Conservation (phyloP, 306 rosid genomes). For the Urtica urens region DNA sequence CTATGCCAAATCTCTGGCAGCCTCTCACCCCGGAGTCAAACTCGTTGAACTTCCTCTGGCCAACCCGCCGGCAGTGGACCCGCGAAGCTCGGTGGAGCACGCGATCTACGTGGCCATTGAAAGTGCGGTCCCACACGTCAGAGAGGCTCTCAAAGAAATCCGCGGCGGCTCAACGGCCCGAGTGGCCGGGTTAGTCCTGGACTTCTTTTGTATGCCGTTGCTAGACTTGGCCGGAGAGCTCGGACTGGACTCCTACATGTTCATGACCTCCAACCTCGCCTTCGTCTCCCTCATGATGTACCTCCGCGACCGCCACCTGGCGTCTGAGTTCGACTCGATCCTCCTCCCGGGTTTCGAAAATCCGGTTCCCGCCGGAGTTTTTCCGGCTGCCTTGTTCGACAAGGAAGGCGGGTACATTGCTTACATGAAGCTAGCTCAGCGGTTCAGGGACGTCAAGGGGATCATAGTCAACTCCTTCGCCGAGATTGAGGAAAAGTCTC, state of each 20-base stretch:
- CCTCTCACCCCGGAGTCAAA: slow-evolving; percentile 28
- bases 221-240: slow-evolving; percentile 38
- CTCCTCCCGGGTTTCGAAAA: slow-evolving; percentile 32
- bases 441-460: slow-evolving; percentile 34
- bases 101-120: slow-evolving; percentile 19
- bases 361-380: slow-evolving; percentile 26
- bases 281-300: slow-evolving; percentile 25
- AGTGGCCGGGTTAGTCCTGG: slow-evolving; percentile 34
- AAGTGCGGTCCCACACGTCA: slow-evolving; percentile 16
- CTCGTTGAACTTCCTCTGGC: slow-evolving; percentile 36
- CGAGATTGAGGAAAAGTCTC: slow-evolving; percentile 30
- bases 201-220: slow-evolving; percentile 38
- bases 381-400: slow-evolving; percentile 22
- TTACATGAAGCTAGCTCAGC: slow-evolving; percentile 23
- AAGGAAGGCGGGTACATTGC: slow-evolving; percentile 34
- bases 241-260: slow-evolving; percentile 36
- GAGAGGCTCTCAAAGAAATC: not conserved
- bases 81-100: slow-evolving; percentile 13
- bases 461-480: slow-evolving; percentile 38
- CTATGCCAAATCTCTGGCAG: slow-evolving; percentile 22
- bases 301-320: slow-evolving; percentile 19
- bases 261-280: slow-evolving; percentile 30
- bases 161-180: slow-evolving; percentile 9
- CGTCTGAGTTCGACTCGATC: slow-evolving; percentile 25
- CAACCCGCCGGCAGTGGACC: slow-evolving; percentile 24